phyloP scores from a whole-genome alignment of 1,139 yeast genomes.

The Tardiomyces depauwii region DNA sequence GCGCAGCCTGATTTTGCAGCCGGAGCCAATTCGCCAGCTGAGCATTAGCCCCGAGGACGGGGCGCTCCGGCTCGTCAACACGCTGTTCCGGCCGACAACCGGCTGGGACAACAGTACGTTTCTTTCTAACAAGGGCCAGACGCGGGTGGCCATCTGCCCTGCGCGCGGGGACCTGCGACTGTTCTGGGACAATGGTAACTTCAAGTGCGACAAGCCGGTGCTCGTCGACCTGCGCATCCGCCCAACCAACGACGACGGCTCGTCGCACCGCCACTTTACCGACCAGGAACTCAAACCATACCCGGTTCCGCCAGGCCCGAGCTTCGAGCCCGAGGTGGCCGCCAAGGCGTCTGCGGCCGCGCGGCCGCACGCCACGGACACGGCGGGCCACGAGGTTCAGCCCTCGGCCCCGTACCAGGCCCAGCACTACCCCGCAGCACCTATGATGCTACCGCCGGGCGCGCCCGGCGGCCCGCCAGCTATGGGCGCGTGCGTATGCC shows the following conservation, averaged over 20 bases:
- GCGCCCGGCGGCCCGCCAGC: neutral
- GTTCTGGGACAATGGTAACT: neutral
- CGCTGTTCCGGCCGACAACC: conserved; percentile 11
- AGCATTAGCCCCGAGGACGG: conserved; percentile 8
- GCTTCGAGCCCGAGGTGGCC: neutral
- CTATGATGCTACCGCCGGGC: neutral
- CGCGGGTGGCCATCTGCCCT: neutral
- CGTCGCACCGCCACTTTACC: neutral
- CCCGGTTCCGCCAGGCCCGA: neutral
- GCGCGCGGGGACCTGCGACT: neutral
- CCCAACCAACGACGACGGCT: neutral
- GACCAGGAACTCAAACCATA: neutral
- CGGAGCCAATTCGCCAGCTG: conserved; percentile 17
- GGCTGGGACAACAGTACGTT: conserved; percentile 7
- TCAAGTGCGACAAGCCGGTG: neutral
- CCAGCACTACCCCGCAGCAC: neutral
- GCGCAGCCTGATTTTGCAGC: conserved; percentile 16
- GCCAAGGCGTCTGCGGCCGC: too few relatives aligned
- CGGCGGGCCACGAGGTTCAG: neutral
- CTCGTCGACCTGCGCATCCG: neutral
- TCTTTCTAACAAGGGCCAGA: neutral
- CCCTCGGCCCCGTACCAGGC: neutral
- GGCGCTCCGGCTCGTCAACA: conserved; percentile 5
- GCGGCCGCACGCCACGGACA: too few relatives aligned
- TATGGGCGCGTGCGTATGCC: neutral